Evolutionary conservation across 179 eudicot species (phyloP), one percentile per base, ranked within the genome.

Genomic region (Beta corolliflora): DNA sequence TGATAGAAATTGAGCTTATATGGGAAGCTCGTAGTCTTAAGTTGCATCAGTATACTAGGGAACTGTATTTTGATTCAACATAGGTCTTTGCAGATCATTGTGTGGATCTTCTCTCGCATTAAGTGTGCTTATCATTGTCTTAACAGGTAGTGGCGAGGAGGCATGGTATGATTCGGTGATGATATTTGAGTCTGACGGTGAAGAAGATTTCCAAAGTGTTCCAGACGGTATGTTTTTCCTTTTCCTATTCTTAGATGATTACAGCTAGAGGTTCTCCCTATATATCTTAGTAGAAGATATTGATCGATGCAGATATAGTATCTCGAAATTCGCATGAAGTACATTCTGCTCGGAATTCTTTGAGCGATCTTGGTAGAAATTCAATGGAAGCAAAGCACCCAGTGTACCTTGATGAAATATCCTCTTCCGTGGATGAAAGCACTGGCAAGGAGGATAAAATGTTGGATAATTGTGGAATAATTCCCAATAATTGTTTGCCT

Each of bases 121-220:
- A 41, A 16, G 18, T 36, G 76, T 52, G 13, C 3, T 7, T 29
- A 54, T 16, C 63, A 29, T 53, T 11, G 68, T 69, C 79, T 69
- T 83, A 9, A 53, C 88, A 93, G 98, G 95, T 73, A 88, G 91
- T 79, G 80, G 45, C 48, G 99, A 96, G 77, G 99, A 96, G 86
- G 83, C 97, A 16, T 96, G 97, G 97, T 94, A 82, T 80, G 99
- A 96, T 83, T 89, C 99, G 29, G 81, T 87, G 67, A 87, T 88
- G 45, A 71, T 91, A 53, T 90, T 96, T 54, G 99, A 96, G 66
- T 96, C 99, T 25, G 99, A 96, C 76, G 88, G 91, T 64, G 99
- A 96, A 73, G 98, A 96, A n/a, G 99, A 96, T 69, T 96, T 90
- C 79, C 92, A 91, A 36, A 96, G 99, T 82, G 85, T 94, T 63